These are phyloP conservation scores for Rhodomyrtus psidioides DNA, from an alignment of 441 rosid genomes.

Conservation along the genomic window DNA sequence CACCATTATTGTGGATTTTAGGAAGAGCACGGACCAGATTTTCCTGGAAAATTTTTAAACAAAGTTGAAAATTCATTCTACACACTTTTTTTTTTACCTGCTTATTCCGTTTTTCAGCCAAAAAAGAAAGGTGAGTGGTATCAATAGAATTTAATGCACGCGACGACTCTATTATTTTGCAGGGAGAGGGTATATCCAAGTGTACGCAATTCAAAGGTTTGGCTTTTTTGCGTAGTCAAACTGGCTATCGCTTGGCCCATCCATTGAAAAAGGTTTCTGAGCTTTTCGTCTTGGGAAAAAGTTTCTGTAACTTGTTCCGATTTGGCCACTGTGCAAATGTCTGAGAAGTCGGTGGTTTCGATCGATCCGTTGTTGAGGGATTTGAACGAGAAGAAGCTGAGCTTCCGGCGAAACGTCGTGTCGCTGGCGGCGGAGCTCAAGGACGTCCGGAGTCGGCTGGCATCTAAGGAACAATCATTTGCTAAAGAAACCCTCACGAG, in stretches of 20 bases:
- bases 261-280: not conserved
- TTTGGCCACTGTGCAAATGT: conserved; percentile 34
- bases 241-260: not conserved
- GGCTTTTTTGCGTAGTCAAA: not conserved
- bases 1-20: not conserved
- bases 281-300: not conserved
- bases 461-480: conserved; percentile 60
- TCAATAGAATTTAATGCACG: not conserved
- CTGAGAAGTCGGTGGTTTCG: conserved; percentile 18
- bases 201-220: not conserved
- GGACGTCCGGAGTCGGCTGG: conserved; percentile 68
- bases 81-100: not conserved
- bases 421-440: conserved; percentile 84
- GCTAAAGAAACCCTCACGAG: conserved; percentile 68
- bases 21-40: not conserved
- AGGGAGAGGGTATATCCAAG: not conserved
- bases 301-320: not conserved
- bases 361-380: conserved; percentile 87
- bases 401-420: conserved; percentile 76
- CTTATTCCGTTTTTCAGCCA: not conserved
- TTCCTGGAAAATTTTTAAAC: not conserved
- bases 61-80: not conserved
- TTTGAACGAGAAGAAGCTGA: conserved; percentile 89
- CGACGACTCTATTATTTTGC: not conserved
- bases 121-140: not conserved